Conservation (phyloP, 108 stramenopile species). For the Mediolabrus comicus region DNA sequence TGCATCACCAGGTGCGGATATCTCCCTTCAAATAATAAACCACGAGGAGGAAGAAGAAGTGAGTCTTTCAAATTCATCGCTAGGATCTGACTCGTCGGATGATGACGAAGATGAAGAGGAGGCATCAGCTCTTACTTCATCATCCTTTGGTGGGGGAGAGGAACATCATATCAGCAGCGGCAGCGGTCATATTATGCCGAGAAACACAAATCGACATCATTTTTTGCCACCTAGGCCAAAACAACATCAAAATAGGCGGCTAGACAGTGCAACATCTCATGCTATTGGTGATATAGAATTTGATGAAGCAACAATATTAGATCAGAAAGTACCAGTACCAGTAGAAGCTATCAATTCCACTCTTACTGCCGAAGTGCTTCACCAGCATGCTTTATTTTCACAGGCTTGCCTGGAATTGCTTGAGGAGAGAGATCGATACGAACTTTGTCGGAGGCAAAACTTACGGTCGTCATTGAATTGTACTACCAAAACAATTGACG, state of each 20-base stretch:
- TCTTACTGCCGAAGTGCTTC: neutral
- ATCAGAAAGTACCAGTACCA: neutral
- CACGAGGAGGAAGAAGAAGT: neutral
- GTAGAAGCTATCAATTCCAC: neutral
- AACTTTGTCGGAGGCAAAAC: neutral
- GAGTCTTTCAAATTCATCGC: neutral
- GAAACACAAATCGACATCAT: too few relatives aligned
- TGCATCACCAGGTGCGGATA: too few relatives aligned
- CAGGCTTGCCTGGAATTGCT: neutral
- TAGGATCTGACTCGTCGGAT: neutral
- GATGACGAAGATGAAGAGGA: neutral
- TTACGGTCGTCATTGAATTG: neutral
- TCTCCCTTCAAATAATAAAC: neutral
- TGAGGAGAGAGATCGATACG: neutral
- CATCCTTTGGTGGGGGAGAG: neutral
- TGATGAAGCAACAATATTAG: neutral
- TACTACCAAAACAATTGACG: neutral
- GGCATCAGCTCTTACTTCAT: neutral
- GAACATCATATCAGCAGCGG: too few relatives aligned
- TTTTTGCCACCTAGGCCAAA: neutral
- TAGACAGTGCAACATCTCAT: neutral
- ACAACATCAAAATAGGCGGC: neutral
- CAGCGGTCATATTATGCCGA: too few relatives aligned
- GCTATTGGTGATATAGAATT: neutral
- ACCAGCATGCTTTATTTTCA: neutral